Base-by-base conservation (phyloP, 177 flowering plant genomes). In the Vitis hybrid region DNA sequence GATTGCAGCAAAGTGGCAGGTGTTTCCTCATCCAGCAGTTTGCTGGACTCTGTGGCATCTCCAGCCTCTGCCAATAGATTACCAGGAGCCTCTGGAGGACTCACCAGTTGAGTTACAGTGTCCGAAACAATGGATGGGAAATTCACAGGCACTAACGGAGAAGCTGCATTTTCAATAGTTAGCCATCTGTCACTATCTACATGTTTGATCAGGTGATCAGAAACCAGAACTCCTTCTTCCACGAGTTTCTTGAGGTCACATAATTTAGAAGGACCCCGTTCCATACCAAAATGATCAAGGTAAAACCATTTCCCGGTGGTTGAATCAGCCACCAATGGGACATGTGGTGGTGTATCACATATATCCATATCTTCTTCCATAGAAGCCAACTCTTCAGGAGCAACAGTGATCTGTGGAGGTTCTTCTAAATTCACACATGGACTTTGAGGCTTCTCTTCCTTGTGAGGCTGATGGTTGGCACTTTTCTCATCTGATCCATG, bases 281-380 rank as follows among this genome's bases (percentile, higher is more conserved):
- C 97, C 30, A 82, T 67, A 14, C 99, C 99, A 75, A 73, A 75
- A 76, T 93, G 83, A 81, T 96, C 99, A 56, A 96, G 85, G 82
- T 93, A 96, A 81, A 81, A 83, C 99, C 99, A 96, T 70, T 90
- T 86, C 51, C 97, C 97, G 0, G 80, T 12, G 17, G 71, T 76
- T 59, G 84, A 78, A 77, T 88, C 88, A 46, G 81, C 74, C 66
- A 81, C 74, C 21, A 67, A 58, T 11, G 94, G 77, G 40, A 67
- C 90, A 85, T 96, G 97, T 1, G 98, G 98, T 12, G 99, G 99
- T 2, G 99, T 93, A 70, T 93, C 85, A 73, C 97, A 87, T 70
- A 96, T 93, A 81, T 96, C 99, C 99, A 96, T 96, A 71, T 96
- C 99, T 78, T 93, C 99, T 74, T 96, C 99, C 99, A 96, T 96